Evolutionary conservation across 2,329 filamentous ascomycete species (phyloP), one percentile per base, ranked within the genome.

Genomic region (Penicillium sp.): DNA sequence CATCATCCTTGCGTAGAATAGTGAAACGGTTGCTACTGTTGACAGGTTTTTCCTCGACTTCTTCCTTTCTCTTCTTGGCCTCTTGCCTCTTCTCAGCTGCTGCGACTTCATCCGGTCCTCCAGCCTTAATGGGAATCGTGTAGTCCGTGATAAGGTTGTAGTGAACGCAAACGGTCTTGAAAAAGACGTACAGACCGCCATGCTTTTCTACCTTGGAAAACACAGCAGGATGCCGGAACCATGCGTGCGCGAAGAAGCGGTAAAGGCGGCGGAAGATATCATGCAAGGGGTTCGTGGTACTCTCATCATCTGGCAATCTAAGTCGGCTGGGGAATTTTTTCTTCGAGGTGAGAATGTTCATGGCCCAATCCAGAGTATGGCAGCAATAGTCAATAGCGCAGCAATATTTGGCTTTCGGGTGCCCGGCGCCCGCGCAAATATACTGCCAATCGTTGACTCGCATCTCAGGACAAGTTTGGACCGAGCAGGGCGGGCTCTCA

Each of bases 341-440:
- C 52, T 34, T 16, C 65, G 91, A 94, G 3, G 93, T 96, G 54
- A 99, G 86, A 21, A 93, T 89, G 67, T 95, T 96, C 54, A 91
- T 92, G 3, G 94, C 94, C 91, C 93, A 97, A 77, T 99, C 94
- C 41, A 99, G 86, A 0, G 94, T 99, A 72, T 99, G 94, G 72
- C 93, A 97, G 81, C 92, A 97, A 77, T 99, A 99, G 76, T 99
- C 94, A 69, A 99, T 97, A 49, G 94, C 94, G 74, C 93, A 97
- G 79, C 94, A 99, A 66, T 42, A 42, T 29, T 42, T 29, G 23
- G 40, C 40, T 27, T 25, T 12, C 25, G 25, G 8, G 40, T 42
- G 40, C 9, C 40, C 40, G 5, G 40, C 40, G 9, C 40, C 40
- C 40, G 94, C 94, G 77, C 94, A 99, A 46, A 99, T 85, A 69